Evolutionary conservation across 345 rosid genomes (phyloP), one percentile per base, ranked within the genome.

Genomic region (Sonneratia caseolaris): DNA sequence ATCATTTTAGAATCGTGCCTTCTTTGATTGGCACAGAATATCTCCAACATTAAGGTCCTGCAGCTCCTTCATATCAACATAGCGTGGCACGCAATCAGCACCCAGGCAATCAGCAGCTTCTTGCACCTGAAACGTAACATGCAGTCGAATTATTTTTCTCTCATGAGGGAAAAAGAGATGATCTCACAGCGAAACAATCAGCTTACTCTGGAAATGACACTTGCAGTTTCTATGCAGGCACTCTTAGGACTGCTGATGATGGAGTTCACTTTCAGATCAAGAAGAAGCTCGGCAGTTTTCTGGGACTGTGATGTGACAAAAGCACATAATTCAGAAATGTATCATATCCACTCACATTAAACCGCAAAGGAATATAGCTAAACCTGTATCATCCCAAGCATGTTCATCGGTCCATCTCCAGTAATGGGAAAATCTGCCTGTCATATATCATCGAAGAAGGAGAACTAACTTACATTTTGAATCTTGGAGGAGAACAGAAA

Each of bases 51-150:
- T 85, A 73, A 91, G 94, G 70, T 88, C 87, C 36, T 76, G 72
- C 71, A 86, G 73, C 73, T 83, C 82, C 81, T 85, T 87, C 73
- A 82, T 76, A 68, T 86, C 91, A 55, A 89, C 91, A 73, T 81
- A 86, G 42, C 93, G 89, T 64, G 98, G 91, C 72, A 87, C 88
- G 68, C 79, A 79, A 72, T 89, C 97, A 68, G 90, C 95, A 74
- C 93, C 98, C 82, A 94, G 88, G 82, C 87, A 88, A 77, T 80
- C 91, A 27, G 97, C 98, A 75, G 96, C 93, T 81, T 94, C 91
- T 88, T 94, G 98, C 78, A 94, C 90, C 98, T 94, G 57, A 70
- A 71, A 66, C 0, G 57, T 56, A 48, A 48, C 71, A 42, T 42
- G 7, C 16, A 74, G 53, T 70, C 8, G 21, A 70, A 14, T 40